Conservation (phyloP, 331 rosid species). For the Prunus yedoensis region DNA sequence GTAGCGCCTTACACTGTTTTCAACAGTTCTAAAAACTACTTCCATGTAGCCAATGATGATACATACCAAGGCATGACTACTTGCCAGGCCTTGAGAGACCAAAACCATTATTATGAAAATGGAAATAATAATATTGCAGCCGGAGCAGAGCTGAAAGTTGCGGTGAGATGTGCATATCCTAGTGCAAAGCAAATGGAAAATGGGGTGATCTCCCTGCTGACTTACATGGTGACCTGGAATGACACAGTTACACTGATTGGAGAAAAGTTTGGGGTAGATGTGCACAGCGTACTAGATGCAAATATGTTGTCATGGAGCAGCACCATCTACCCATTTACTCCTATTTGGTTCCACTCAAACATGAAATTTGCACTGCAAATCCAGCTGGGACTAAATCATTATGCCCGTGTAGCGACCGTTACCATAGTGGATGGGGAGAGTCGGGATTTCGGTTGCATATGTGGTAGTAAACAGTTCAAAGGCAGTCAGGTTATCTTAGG, state of each 20-base stretch:
- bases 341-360: too few relatives aligned
- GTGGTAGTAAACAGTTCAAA: too few relatives aligned
- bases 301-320: constrained; percentile 28
- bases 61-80: constrained; percentile 52
- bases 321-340: not conserved
- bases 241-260: constrained; percentile 32
- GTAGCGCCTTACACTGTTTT: too few relatives aligned
- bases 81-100: constrained; percentile 48
- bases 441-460: too few relatives aligned
- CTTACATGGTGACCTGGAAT: constrained; percentile 27
- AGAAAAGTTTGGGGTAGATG: constrained; percentile 35
- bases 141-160: constrained; percentile 34
- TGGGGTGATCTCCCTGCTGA: constrained; percentile 43
- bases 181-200: constrained; percentile 24
- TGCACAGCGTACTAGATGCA: constrained; percentile 34
- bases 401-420: too few relatives aligned
- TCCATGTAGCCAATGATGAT: not conserved
- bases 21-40: too few relatives aligned
- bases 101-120: constrained; percentile 29
- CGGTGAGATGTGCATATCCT: constrained; percentile 52
- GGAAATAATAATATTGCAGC: constrained; percentile 6
- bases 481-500: too few relatives aligned
- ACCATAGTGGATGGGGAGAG: too few relatives aligned
- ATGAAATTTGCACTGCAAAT: too few relatives aligned
- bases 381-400: too few relatives aligned